Evolutionary conservation across 495 filamentous ascomycete species (phyloP), one percentile per base, ranked within the genome.

Genomic region (Penicillium paxilli): DNA sequence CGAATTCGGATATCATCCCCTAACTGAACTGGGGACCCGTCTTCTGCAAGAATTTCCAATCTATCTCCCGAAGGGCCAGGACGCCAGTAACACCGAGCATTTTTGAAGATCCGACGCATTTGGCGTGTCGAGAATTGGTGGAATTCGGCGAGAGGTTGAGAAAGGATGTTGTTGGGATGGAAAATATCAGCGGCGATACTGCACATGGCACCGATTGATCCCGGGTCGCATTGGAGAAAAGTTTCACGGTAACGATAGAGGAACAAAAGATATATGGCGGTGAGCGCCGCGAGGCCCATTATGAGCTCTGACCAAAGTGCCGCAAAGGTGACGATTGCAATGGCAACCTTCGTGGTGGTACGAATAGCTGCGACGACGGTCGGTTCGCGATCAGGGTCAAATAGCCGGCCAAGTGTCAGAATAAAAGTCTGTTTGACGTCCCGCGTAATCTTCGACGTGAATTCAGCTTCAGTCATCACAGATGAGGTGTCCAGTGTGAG

Each of bases 131-230:
- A 75, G 24, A 68, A 72, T 44, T 73, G 67, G 51, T 75, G 69
- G 23, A 72, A 69, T 21, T 71, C 72, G 11, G 37, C 51, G 5
- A 60, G 55, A 2, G 72, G 61, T 38, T 69, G 49, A 7, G 61
- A 59, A 1, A 75, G 60, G 23, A 75, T 55, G 49, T 72, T 73
- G 19, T 52, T 53, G 5, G 64, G 54, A 37, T 65, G 63, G 30
- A 75, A 69, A 0, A 75, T 42, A 33, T 75, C 67, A n/a, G 67
- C 67, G 2, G 69, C 56, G 30, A 75, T 70, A 54, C 70, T 74
- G 33, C 70, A 75, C 72, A 75, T 74, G 28, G 72, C 72, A 8
- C 69, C 66, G 32, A 75, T 72, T 1, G 72, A 73, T 8, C 72
- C 66, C 2, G 72, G 72, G 22, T 75, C 72, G 38, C 69, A 68